These are phyloP conservation scores for Margaritispora aquatica DNA, from an alignment of 495 filamentous ascomycete species.

Conservation along the genomic window DNA sequence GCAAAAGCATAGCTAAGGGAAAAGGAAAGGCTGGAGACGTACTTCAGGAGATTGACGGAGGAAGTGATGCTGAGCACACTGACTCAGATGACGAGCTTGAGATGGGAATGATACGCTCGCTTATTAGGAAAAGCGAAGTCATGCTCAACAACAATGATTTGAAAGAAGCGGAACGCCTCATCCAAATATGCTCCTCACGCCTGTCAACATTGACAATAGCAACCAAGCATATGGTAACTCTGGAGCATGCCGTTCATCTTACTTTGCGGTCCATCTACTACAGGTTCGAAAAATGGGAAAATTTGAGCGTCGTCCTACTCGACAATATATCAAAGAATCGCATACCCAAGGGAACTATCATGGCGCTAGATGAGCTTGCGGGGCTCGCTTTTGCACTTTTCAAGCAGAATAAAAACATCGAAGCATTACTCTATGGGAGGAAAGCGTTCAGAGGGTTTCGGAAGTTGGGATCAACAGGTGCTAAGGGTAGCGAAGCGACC, in stretches of 20 bases:
- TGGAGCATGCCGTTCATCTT: neutral
- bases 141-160: conserved; percentile 3
- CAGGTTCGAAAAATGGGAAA: conserved; percentile 8
- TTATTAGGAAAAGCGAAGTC: conserved; percentile 5
- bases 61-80: conserved; percentile 1
- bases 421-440: conserved; percentile 10
- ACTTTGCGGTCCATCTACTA: neutral
- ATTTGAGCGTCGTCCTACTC: neutral
- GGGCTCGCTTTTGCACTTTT: conserved; percentile 1
- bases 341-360: neutral
- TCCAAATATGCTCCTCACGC: conserved; percentile 7
- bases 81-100: conserved; percentile 14
- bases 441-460: conserved; percentile 10
- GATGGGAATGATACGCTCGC: conserved; percentile 6
- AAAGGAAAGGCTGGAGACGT: neutral
- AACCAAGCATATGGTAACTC: neutral
- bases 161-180: conserved; percentile 6
- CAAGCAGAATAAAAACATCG: neutral
- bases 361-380: neutral
- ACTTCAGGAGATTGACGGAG: neutral
- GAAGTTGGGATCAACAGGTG: neutral
- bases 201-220: neutral
- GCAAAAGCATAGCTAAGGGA: neutral
- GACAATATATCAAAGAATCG: conserved; percentile 6
- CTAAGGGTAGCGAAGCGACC: neutral